These are phyloP conservation scores for Cladophialophora immunda DNA, from an alignment of 2,329 filamentous ascomycete genomes.

Conservation along the genomic window DNA sequence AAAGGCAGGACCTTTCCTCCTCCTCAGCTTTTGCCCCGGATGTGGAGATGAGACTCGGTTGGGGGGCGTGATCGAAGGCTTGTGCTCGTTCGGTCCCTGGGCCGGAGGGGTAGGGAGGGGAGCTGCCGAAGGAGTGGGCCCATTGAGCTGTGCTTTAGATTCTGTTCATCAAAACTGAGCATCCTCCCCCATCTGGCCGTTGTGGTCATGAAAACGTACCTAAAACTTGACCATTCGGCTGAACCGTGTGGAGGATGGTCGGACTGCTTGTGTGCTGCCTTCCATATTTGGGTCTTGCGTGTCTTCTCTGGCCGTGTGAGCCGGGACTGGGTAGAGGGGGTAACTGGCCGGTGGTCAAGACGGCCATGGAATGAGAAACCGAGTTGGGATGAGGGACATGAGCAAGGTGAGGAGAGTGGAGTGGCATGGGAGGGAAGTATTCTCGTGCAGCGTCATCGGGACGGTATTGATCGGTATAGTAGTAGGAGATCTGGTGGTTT, in stretches of 20 bases:
- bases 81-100: constrained; percentile 55
- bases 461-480: constrained; percentile 66
- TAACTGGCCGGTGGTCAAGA: constrained; percentile 80
- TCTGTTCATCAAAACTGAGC: constrained; percentile 50
- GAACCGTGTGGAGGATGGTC: constrained; percentile 68
- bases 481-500: constrained; percentile 62
- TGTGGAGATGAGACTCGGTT: constrained; percentile 60
- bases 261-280: constrained; percentile 85
- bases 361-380: constrained; percentile 73
- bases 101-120: constrained; percentile 65
- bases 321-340: constrained; percentile 85
- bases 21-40: constrained; percentile 57
- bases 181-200: constrained; percentile 43
- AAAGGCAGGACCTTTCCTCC: constrained; percentile 56
- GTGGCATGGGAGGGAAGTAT: constrained; percentile 80
- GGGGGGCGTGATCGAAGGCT: constrained; percentile 56
- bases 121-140: constrained; percentile 51
- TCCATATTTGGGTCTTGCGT: constrained; percentile 68
- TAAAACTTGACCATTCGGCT: constrained; percentile 45
- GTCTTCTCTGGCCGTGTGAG: constrained; percentile 65
- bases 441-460: constrained; percentile 76
- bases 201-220: constrained; percentile 39
- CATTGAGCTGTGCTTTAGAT: constrained; percentile 53
- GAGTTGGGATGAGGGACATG: constrained; percentile 47
- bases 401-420: constrained; percentile 52